Evolutionary conservation across 306 rosid genomes (phyloP), one percentile per base, ranked within the genome.

Genomic region (Cucurbita moschata): DNA sequence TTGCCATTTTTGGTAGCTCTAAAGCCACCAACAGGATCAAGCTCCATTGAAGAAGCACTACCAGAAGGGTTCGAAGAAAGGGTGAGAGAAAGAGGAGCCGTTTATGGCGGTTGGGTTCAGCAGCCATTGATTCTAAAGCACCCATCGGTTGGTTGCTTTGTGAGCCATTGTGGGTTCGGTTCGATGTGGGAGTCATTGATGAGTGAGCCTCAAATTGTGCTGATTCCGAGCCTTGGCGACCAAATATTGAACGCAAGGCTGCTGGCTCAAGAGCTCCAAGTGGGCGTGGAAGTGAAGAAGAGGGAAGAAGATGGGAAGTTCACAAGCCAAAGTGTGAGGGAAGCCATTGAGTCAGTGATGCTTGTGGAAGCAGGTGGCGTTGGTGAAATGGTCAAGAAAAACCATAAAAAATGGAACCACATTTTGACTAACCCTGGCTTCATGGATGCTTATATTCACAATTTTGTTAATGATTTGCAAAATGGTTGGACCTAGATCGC

Each of bases 91-190:
- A 84, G 85, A 70, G 92, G 90, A 3, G 39, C 73, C n/a, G 83
- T 86, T 46, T 44, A 66, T 50, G 87, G 83, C 3, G 87, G 76
- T 4, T 90, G 96, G 96, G 85, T 87, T 16, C 83, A 86, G n/a
- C 96, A 87, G 37, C 79, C 86, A 35, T 55, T 79, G 83, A 84
- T 87, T 5, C 61, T 89, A 73, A 73, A 77, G 0, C 87, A 89
- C 18, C 47, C 50, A 1, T 69, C 85, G 0, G 77, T 87, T 21
- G 93, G 91, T 54, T 88, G 96, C 44, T 86, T 90, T 70, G 91
- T 90, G 82, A 88, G 50, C 10, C 93, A 90, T 8, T 86, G 93
- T 75, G 96, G 94, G 13, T 88, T 86, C 26, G 91, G 96, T 16
- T 88, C 96, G 0, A 85, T 88, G 91, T 86, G 91, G 94, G 96